Evolutionary conservation across 2,329 filamentous ascomycete genomes (phyloP), one percentile per base, ranked within the genome.

Genomic region (Ophiocordyceps robertsii): DNA sequence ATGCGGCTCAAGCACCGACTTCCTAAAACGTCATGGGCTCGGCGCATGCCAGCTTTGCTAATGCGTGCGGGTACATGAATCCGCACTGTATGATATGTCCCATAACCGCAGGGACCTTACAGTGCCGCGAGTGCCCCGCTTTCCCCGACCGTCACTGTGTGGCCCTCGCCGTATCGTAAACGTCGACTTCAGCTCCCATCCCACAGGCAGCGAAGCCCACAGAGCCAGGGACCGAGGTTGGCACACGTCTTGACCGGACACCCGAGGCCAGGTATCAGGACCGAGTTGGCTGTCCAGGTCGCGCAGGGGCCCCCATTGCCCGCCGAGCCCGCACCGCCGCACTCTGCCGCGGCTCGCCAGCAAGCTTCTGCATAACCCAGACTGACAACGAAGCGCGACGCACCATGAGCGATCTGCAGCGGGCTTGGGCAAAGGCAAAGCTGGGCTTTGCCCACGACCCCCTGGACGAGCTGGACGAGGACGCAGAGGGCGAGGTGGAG

Each of bases 371-470:
- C 3, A 16, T 8, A 17, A 10, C 33, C 4, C 33, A 36, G 31
- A 12, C 12, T 33, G 31, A 33, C 31, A 7, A 33, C 31, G 12
- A 2, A 14, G 14, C 33, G 33, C 17, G 44, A 44, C 36, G 44
- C 55, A 62, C 40, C 47, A 93, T 93, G 86, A 90, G 84, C 59
- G 80, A 88, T 53, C 72, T 90, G 46, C 84, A 88, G 60, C 81
- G 80, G 60, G 73, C 80, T 45, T 90, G 87, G 68, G 82, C 81
- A 47, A 87, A 84, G 65, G 71, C 82, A 43, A 86, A 85, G 63
- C 69, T 90, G 48, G 71, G 72, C 44, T 64, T 80, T 56, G 62
- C 71, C 17, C 57, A 66, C 38, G 68, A 70, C 44, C 56, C 59
- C 17, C 70, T 76, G 46, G 63, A 69, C 47, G 73, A 76, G 52